Evolutionary conservation across 129 eudicot species (phyloP).

Genomic region (Flaveria robusta): DNA sequence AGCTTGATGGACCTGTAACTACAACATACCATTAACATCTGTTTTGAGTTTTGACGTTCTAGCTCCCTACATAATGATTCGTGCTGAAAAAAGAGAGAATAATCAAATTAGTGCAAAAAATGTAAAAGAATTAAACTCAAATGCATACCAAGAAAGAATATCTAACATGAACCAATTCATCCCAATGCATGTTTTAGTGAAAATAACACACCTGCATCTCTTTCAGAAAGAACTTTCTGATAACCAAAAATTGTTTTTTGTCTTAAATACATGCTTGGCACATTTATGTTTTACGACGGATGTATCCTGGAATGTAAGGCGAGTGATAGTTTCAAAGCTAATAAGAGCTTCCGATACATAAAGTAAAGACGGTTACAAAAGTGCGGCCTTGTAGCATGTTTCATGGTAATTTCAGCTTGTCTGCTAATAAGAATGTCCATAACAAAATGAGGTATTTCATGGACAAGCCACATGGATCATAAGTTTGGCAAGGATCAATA

Average conservation of each 20-base stretch:
- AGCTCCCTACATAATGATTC: conserved; percentile 92
- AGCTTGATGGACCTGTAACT: background rate
- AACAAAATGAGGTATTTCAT: no score
- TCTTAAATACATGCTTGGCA: conserved; percentile 69
- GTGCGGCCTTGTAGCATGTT: no score
- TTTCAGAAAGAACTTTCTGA: conserved; percentile 82
- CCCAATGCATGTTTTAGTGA: background rate
- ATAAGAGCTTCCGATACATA: background rate
- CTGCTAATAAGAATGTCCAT: no score
- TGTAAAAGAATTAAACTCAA: background rate
- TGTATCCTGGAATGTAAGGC: conserved; percentile 51
- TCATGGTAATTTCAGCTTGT: no score
- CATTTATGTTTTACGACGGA: conserved; percentile 78
- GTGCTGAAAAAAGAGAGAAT: conserved; percentile 44
- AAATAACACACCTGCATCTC: conserved; percentile 73
- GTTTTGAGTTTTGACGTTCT: conserved; percentile 84
- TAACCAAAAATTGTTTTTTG: conserved; percentile 89
- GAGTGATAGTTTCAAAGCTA: background rate
- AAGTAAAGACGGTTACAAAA: background rate
- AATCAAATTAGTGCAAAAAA: conserved; percentile 10
- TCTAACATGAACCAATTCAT: conserved; percentile 15
- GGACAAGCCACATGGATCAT: no score
- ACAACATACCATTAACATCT: conserved; percentile 70
- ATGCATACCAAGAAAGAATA: conserved; percentile 16
- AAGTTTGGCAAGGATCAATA: no score